Conservation (phyloP, 495 filamentous ascomycete species). For the Bombardia bombarda region DNA sequence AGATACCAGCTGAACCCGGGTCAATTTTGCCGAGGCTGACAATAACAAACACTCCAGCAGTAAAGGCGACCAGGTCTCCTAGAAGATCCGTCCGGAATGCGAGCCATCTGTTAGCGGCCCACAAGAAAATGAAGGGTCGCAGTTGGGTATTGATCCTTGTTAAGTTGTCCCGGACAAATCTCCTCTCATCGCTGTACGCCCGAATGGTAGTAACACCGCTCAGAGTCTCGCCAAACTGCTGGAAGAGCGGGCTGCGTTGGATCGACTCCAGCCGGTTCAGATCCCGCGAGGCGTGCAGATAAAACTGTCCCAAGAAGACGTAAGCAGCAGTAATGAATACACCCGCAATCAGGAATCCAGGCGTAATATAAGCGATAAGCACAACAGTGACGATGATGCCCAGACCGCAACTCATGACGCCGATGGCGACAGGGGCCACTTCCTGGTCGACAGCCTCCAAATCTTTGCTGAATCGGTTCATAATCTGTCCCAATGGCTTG, state of each 20-base stretch:
- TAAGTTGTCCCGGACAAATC: slow-evolving; percentile 93
- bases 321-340: slow-evolving; percentile 81
- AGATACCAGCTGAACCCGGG: slow-evolving; percentile 89
- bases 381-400: slow-evolving; percentile 79
- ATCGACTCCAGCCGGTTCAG: slow-evolving; percentile 94
- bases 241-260: slow-evolving; percentile 89
- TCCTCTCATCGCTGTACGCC: slow-evolving; percentile 88
- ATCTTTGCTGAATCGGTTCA: slow-evolving; percentile 98
- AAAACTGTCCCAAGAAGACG: slow-evolving; percentile 74
- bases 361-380: slow-evolving; percentile 88
- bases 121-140: slow-evolving; percentile 90
- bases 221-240: slow-evolving; percentile 96
- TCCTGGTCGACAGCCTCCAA: slow-evolving; percentile 94
- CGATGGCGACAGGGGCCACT: slow-evolving; percentile 78
- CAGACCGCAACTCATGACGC: slow-evolving; percentile 46
- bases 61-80: slow-evolving; percentile 89
- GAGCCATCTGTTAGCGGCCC: slow-evolving; percentile 97
- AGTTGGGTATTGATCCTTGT: slow-evolving; percentile 81
- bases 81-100: slow-evolving; percentile 85
- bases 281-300: slow-evolving; percentile 84
- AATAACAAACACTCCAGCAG: slow-evolving; percentile 87
- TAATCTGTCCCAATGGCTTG: slow-evolving; percentile 91
- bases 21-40: slow-evolving; percentile 77
- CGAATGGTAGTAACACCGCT: slow-evolving; percentile 96
- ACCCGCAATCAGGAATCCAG: slow-evolving; percentile 81